Evolutionary conservation across 225 moss, liverwort and hornwort species (phyloP).

Genomic region (Thuidium tamariscinum): DNA sequence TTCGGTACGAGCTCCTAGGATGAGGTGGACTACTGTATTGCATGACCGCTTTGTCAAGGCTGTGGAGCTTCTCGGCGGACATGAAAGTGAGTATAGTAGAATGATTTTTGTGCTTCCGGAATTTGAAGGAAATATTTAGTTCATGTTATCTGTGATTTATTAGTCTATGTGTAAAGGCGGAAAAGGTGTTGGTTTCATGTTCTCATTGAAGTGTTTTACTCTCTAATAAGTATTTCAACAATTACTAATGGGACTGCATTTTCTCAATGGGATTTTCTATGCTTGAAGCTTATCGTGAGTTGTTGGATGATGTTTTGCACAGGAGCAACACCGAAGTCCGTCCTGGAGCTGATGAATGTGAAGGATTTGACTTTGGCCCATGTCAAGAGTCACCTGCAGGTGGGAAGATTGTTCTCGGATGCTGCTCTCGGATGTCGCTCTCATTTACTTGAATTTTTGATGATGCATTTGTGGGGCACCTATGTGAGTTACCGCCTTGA

Average conservation of each 20-base stretch:
- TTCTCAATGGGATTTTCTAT: neutral
- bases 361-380: conserved; percentile 92
- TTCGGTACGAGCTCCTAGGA: conserved; percentile 78
- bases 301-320: neutral
- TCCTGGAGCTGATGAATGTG: conserved; percentile 83
- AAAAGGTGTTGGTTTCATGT: neutral
- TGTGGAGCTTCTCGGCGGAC: conserved; percentile 91
- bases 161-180: neutral
- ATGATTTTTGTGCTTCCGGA: neutral
- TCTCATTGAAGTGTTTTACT: neutral
- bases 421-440: neutral
- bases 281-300: neutral
- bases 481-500: neutral
- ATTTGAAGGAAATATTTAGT: neutral
- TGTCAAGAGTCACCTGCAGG: conserved; percentile 96
- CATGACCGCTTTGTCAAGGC: conserved; percentile 85
- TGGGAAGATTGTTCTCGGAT: neutral
- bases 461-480: neutral
- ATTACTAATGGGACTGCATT: neutral
- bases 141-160: neutral
- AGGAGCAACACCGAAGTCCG: conserved; percentile 97
- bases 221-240: neutral
- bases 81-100: conserved; percentile 43
- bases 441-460: neutral
- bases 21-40: conserved; percentile 78